These are phyloP conservation scores for Penicillium arizonense DNA, from an alignment of 495 filamentous ascomycete species.

Conservation along the genomic window DNA sequence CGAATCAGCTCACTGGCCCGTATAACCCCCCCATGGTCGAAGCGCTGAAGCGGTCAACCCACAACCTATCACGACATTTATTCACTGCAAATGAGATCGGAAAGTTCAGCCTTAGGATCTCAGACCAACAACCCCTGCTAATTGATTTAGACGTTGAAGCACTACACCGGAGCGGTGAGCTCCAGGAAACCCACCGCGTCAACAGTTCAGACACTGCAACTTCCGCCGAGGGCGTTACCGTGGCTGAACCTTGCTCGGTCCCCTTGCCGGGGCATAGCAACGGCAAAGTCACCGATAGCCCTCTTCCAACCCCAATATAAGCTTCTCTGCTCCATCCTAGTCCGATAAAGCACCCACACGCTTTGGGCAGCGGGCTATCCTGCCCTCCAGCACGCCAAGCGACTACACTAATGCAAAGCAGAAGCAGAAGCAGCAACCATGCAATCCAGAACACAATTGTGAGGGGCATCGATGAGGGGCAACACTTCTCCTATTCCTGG, in stretches of 20 bases:
- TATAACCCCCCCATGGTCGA: slow-evolving; percentile 9
- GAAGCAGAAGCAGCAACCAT: not conserved
- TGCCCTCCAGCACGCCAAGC: not conserved
- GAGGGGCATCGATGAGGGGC: not conserved
- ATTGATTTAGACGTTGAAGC: not conserved
- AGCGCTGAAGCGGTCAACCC: slow-evolving; percentile 17
- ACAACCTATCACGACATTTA: slow-evolving; percentile 16
- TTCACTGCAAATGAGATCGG: slow-evolving; percentile 1
- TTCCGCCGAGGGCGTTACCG: slow-evolving; percentile 17
- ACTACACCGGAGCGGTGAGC: not conserved
- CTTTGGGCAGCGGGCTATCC: slow-evolving; percentile 6
- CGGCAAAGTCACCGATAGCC: slow-evolving; percentile 4
- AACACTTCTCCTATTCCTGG: not conserved
- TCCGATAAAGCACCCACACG: not conserved
- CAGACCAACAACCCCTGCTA: not conserved
- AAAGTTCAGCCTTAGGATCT: slow-evolving; percentile 24
- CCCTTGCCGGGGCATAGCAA: slow-evolving; percentile 5
- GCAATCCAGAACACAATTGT: not conserved
- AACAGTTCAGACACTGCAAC: slow-evolving; percentile 7
- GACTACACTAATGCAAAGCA: not conserved
- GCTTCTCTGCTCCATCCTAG: slow-evolving; percentile 2
- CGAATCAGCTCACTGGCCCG: not conserved
- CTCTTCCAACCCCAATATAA: not conserved
- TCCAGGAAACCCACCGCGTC: not conserved
- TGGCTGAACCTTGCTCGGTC: slow-evolving; percentile 24